phyloP scores from a whole-genome alignment of 768 basidiomycete species.

The Sutorius australiensis region DNA sequence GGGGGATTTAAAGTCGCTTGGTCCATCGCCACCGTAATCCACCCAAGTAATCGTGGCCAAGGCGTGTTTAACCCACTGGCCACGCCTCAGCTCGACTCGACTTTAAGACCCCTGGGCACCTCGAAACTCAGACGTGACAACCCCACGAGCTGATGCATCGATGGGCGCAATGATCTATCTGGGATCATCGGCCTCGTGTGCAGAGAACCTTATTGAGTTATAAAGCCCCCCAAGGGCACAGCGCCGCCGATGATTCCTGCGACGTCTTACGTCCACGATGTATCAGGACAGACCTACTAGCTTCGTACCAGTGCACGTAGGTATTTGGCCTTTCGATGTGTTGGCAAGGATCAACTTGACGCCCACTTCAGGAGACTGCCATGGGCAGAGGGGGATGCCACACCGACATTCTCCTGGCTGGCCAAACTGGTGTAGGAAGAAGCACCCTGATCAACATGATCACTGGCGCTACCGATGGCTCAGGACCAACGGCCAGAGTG shows the following conservation, averaged over 20 bases:
- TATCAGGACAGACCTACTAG: neutral
- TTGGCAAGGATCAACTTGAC: neutral
- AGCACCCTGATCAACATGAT: slow-evolving; percentile 29
- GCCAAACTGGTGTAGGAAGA: slow-evolving; percentile 28
- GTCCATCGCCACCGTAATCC: neutral
- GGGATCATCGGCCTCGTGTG: slow-evolving; percentile 21
- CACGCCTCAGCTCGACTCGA: no score
- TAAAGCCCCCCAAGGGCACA: neutral
- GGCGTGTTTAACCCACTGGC: no score
- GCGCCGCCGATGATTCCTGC: neutral
- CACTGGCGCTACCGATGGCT: slow-evolving; percentile 11
- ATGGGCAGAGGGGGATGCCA: neutral
- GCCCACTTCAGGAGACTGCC: neutral
- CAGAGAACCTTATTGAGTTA: neutral
- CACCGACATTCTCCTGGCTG: slow-evolving; percentile 21
- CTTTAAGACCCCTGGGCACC: no score
- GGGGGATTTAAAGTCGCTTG: neutral
- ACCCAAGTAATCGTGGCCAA: neutral
- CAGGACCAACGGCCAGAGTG: slow-evolving; percentile 15
- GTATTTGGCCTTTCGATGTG: neutral
- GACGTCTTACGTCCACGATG: slow-evolving; percentile 1
- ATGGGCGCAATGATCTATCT: slow-evolving; percentile 13
- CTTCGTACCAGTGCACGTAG: neutral
- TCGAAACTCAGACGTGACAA: no score
- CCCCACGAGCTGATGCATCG: neutral